Evolutionary conservation across 177 flowering plant genomes (phyloP).

Genomic region (Vitis hybrid): DNA sequence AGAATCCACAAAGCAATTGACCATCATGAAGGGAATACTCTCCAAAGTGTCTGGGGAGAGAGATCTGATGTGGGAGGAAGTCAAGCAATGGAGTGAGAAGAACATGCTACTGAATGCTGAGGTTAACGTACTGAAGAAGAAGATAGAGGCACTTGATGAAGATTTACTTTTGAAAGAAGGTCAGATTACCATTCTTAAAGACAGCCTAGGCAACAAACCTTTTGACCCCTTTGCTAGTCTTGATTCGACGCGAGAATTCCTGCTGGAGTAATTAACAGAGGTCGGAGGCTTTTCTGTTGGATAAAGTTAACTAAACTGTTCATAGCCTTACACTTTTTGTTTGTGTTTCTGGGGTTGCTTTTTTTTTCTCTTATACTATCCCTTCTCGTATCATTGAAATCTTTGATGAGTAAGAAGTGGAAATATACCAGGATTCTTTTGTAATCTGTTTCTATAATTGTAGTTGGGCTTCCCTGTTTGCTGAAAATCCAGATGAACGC

Average conservation of each 20-base stretch:
- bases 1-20: conserved; percentile 55
- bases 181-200: conserved; percentile 82
- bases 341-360: neutral
- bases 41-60: conserved; percentile 75
- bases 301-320: conserved; percentile 4
- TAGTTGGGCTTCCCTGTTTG: neutral
- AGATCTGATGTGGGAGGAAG: conserved; percentile 83
- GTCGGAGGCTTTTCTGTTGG: neutral
- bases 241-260: conserved; percentile 32
- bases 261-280: conserved; percentile 26
- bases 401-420: conserved; percentile 9
- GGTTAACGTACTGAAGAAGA: conserved; percentile 57
- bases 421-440: conserved; percentile 11
- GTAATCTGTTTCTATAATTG: conserved; percentile 6
- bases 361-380: neutral
- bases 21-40: conserved; percentile 44
- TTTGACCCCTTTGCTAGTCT: conserved; percentile 65
- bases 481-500: neutral
- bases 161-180: conserved; percentile 89
- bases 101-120: conserved; percentile 76
- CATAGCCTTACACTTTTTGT: conserved; percentile 18
- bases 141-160: conserved; percentile 77
- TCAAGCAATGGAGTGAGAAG: conserved; percentile 75
- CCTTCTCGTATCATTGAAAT: neutral
- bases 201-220: conserved; percentile 45